Evolutionary conservation across 2,329 filamentous ascomycete species (phyloP), one percentile per base, ranked within the genome.

Genomic region (Botrytis sinoallii): DNA sequence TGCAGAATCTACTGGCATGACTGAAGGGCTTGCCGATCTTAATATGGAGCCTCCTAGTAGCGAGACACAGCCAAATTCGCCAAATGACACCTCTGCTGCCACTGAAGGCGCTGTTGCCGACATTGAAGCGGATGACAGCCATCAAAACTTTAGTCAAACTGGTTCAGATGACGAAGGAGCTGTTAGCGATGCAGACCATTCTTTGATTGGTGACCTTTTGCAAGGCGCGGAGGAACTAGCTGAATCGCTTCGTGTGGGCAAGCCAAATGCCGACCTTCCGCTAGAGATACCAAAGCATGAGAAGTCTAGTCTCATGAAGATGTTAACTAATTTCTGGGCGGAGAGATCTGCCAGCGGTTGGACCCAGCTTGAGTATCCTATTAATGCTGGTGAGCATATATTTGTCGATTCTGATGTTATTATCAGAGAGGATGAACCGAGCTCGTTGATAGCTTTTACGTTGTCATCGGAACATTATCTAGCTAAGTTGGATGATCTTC

Each of bases 321-420:
- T 98, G 85, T 87, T 99, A 64, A 96, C 94, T 25, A 98, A 95
- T 79, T 99, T 99, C 82, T 99, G 96, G 96, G 97, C 96, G 3
- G 97, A 99, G 83, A 90, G 96, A 71, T 98, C 96, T 66, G 94
- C 97, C 38, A 98, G 94, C 82, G 95, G 95, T 55, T 99, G 96
- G 96, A 88, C 92, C 9, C 89, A 92, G 35, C 87, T 99, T 32
- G 96, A 99, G 72, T 99, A 99, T 79, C 97, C 97, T 4, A 88
- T 98, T 76, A 92, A 89, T 77, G 86, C 92, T 64, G 93, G 91
- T 25, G 96, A 99, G 81, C 96, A 99, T 82, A 95, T 99, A 66
- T 98, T 98, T 84, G 93, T 94, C 71, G 95, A 99, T 83, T 97
- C 94, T 14, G 94, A 99, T 81, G 95, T 99, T 76, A 97, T 99